These are phyloP conservation scores for Yueomyces sp. DNA, from an alignment of 1,139 yeast species.

Conservation along the genomic window DNA sequence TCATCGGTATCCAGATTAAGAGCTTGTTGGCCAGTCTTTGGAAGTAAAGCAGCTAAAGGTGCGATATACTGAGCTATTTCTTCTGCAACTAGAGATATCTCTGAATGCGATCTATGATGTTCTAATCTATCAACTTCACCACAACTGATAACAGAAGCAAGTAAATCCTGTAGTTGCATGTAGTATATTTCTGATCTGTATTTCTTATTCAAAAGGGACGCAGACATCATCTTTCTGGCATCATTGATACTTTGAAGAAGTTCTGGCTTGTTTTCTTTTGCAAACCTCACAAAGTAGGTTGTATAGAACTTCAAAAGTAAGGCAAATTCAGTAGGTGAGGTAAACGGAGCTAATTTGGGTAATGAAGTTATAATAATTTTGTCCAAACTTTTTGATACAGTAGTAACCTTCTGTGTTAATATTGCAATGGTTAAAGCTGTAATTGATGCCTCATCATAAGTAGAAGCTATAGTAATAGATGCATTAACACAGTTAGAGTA, in stretches of 20 bases:
- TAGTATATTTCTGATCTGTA: constrained; percentile 35
- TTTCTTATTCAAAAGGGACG: constrained; percentile 28
- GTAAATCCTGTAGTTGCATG: constrained; percentile 51
- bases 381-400: constrained; percentile 29
- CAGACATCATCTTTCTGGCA: constrained; percentile 44
- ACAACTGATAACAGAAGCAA: constrained; percentile 55
- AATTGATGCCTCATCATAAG: constrained; percentile 62
- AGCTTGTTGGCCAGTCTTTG: constrained; percentile 37
- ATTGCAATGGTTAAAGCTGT: constrained; percentile 76
- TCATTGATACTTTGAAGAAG: constrained; percentile 30
- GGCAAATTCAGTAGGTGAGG: constrained; percentile 41
- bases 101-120: constrained; percentile 72
- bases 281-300: constrained; percentile 25
- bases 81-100: constrained; percentile 63
- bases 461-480: constrained; percentile 55
- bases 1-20: constrained; percentile 25
- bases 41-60: constrained; percentile 69
- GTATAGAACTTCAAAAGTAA: constrained; percentile 38
- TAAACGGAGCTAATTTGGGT: constrained; percentile 37
- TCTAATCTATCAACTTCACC: constrained; percentile 77
- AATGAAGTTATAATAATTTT: constrained; percentile 37
- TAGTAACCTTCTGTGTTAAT: constrained; percentile 64
- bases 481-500: constrained; percentile 58
- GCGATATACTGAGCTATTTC: constrained; percentile 56
- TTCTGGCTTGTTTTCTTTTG: constrained; percentile 23